Base-by-base conservation (phyloP, 2,329 filamentous ascomycete genomes). In the Periglandula ipomoeae region DNA sequence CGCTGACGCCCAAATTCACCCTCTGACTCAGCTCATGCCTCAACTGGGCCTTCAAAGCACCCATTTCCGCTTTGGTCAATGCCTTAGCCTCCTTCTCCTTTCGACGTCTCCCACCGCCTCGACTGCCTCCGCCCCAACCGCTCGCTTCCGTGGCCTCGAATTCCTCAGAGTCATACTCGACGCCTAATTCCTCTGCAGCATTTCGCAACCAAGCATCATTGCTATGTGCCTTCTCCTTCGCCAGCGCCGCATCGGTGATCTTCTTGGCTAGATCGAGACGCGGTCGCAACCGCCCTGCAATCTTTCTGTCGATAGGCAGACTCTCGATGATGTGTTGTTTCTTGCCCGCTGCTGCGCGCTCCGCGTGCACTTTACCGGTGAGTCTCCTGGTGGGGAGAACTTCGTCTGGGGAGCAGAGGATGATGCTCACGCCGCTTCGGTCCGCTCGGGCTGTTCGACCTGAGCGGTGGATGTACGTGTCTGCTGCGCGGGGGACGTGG, bases 381-480 rank as follows among this genome's bases (percentile, higher is more conserved):
- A 98, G 77, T 17, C 91, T 78, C 7, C 88, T 79, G 3, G 91
- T 91, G 0, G 89, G 87, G 2, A 82, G 77, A 2, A 95, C 89
- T 70, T 98, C 93, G 51, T 97, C 91, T 0, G 93, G 91, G 0
- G 85, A 82, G 61, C 93, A 97, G 46, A 98, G 81, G 4, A 98
- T 73, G 50, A 98, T 82, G 59, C 88, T 95, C 32, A 87, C 79
- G 34, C 93, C 93, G 0, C 77, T 79, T 11, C 79, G 79, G 19
- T 84, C 79, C 3, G 87, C 91, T 60, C 93, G 87, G 2, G 93
- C 93, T 1, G 93, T 97, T 55, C 93, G 87, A 11, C 93, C 93
- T 1, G 93, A 96, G 22, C 93, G 84, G 63, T 98, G 93, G 13
- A 98, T 90, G 62, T 98, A 98, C 43, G 85, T 85, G 65, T 97